A percentile compares a stretch with the other conserved stretches of the same genome.
Conservation (phyloP, 2,329 filamentous ascomycete genomes). For the Xylariaceae sp. region DNA sequence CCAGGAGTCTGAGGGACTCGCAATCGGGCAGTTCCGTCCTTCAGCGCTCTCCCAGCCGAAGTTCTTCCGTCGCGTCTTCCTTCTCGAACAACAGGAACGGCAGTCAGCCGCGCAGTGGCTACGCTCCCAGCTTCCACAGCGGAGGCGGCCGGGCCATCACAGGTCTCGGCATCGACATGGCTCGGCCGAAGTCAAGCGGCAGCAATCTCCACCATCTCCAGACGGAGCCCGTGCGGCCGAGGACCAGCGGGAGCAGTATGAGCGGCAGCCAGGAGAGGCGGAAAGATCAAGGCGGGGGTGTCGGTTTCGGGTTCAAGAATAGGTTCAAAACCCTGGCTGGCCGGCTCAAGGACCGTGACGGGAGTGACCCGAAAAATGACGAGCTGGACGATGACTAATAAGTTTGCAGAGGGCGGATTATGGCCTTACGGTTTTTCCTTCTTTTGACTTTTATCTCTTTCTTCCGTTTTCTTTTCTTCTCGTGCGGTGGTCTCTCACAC, state of each 20-base stretch:
- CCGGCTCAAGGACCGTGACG: constrained; percentile 25
- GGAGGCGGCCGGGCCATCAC: constrained; percentile 18
- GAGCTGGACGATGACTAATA: constrained; percentile 18
- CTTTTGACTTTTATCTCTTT: not conserved
- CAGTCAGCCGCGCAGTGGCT: constrained; percentile 20
- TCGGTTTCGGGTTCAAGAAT: constrained; percentile 31
- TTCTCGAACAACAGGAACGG: constrained; percentile 31
- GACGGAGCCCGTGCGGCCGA: constrained; percentile 13
- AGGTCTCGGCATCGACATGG: constrained; percentile 24
- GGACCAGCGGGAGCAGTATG: constrained; percentile 15
- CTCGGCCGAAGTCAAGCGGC: constrained; percentile 26
- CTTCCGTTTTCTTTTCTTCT: not conserved
- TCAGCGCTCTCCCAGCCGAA: constrained; percentile 42
- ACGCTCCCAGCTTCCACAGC: constrained; percentile 29
- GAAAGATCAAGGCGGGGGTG: too few species aligned
- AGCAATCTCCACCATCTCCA: constrained; percentile 15
- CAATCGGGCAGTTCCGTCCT: constrained; percentile 43
- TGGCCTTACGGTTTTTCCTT: not conserved
- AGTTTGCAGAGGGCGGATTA: too few species aligned
- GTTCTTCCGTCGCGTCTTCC: constrained; percentile 46
- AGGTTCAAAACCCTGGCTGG: constrained; percentile 31
- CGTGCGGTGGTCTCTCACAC: too few species aligned
- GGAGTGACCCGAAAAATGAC: constrained; percentile 8
- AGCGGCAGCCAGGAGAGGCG: constrained; percentile 17
- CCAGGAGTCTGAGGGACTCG: constrained; percentile 46